Percentiles rank a stretch among this genome's conserved stretches.
phyloP scores from a whole-genome alignment of 257 asterid species.

The Capsicum pubescens region DNA sequence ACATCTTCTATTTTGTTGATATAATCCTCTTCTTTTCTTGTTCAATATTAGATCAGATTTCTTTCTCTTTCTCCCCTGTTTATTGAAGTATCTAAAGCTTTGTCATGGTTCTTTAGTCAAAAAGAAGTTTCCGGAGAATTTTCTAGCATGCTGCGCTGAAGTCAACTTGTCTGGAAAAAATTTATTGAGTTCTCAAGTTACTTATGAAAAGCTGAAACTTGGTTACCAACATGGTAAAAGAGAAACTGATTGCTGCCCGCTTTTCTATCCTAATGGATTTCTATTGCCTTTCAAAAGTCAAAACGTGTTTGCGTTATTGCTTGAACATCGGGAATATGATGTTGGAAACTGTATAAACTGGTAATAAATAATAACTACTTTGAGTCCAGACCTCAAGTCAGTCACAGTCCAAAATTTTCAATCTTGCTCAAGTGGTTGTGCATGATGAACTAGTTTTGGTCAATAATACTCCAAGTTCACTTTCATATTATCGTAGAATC shows the following conservation, averaged over 20 bases:
- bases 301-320: background rate
- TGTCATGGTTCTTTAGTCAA: background rate
- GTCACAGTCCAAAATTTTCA: background rate
- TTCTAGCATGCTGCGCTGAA: background rate
- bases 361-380: background rate
- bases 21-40: background rate
- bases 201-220: background rate
- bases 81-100: background rate
- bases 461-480: conserved; percentile 11
- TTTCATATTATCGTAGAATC: conserved; percentile 7
- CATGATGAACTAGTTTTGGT: background rate
- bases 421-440: background rate
- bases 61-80: conserved; percentile 3
- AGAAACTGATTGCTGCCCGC: background rate
- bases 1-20: background rate
- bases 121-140: background rate
- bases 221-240: background rate
- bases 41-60: background rate
- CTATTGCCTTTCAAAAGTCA: background rate
- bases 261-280: background rate
- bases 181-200: background rate
- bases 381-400: background rate
- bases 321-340: background rate
- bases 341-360: background rate
- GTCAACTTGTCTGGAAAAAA: background rate